phyloP scores from a whole-genome alignment of 352 stramenopile genomes.

The Phytophthora palmivora region DNA sequence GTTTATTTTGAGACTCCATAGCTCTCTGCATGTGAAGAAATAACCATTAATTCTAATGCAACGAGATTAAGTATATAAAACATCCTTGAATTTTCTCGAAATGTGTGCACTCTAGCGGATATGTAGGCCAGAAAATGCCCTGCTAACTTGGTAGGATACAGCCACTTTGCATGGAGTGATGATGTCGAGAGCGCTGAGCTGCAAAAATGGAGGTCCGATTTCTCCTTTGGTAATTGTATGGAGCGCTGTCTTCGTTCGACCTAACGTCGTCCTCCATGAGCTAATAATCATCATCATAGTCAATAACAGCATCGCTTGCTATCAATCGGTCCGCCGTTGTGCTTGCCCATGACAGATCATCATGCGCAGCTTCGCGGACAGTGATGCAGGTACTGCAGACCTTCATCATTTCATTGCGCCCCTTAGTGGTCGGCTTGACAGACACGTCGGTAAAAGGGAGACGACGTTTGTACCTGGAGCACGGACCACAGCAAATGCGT shows the following conservation, averaged over 20 bases:
- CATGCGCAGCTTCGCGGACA: constrained; percentile 54
- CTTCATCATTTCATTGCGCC: constrained; percentile 56
- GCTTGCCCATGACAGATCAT: constrained; percentile 64
- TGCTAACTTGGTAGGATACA: constrained; percentile 33
- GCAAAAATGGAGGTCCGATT: no score
- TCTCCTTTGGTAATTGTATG: constrained; percentile 13
- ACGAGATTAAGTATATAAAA: constrained; percentile 22
- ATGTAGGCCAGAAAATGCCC: constrained; percentile 21
- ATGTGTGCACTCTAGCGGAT: constrained; percentile 27
- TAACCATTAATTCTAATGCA: neutral
- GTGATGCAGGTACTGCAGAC: constrained; percentile 81
- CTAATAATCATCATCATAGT: constrained; percentile 69
- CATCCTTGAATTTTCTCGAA: constrained; percentile 34
- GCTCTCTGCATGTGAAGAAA: no score
- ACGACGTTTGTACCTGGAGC: constrained; percentile 78
- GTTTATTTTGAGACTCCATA: no score
- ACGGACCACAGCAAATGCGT: constrained; percentile 81
- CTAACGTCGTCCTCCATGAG: constrained; percentile 12
- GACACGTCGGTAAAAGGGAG: constrained; percentile 63
- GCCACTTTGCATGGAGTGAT: constrained; percentile 27
- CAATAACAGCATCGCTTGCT: constrained; percentile 56
- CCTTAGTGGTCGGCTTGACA: constrained; percentile 51
- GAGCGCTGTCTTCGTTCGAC: constrained; percentile 18
- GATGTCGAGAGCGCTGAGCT: constrained; percentile 6
- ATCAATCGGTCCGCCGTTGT: constrained; percentile 58